A percentile compares a stretch with the other conserved stretches of the same genome.
Conservation (phyloP, 2,329 filamentous ascomycete species). For the Aspergillus fructus region DNA sequence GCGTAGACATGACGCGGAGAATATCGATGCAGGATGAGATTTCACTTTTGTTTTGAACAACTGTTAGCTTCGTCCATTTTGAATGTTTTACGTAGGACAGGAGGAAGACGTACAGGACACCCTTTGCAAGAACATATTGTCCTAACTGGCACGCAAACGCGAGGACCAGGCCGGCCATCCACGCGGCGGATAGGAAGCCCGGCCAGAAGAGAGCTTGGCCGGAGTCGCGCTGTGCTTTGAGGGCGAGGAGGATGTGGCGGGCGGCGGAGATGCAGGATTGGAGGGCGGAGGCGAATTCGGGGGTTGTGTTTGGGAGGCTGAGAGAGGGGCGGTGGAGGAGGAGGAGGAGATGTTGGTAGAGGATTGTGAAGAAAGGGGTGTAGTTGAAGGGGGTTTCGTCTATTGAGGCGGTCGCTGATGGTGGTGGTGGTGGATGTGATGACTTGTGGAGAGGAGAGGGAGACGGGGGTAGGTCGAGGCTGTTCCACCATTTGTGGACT, state of each 20-base stretch:
- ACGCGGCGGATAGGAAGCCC: slow-evolving; percentile 40
- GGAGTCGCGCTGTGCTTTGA: slow-evolving; percentile 32
- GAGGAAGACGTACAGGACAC: slow-evolving; percentile 22
- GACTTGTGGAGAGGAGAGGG: not conserved
- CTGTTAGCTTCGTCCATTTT: no score
- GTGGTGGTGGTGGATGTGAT: not conserved
- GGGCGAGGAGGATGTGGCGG: slow-evolving; percentile 37
- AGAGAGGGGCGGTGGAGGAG: slow-evolving; percentile 41
- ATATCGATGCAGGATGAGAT: slow-evolving; percentile 35
- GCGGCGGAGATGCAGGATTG: slow-evolving; percentile 43
- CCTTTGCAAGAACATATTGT: slow-evolving; percentile 38
- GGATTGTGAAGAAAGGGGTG: slow-evolving; percentile 41
- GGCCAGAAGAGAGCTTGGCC: slow-evolving; percentile 41
- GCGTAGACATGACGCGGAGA: slow-evolving; percentile 34
- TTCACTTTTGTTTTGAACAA: slow-evolving; percentile 26
- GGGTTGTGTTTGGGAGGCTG: slow-evolving; percentile 37
- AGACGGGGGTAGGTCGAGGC: slow-evolving; percentile 21
- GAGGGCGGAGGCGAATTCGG: slow-evolving; percentile 41
- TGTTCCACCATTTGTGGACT: slow-evolving; percentile 46
- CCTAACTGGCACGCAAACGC: slow-evolving; percentile 43
- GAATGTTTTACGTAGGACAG: no score
- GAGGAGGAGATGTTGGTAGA: slow-evolving; percentile 43
- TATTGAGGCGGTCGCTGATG: not conserved
- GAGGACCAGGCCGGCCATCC: slow-evolving; percentile 43
- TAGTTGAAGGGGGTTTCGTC: slow-evolving; percentile 29